These are phyloP conservation scores for Sclerotinia spermophila DNA, from an alignment of 2,329 filamentous ascomycete species.

Conservation along the genomic window DNA sequence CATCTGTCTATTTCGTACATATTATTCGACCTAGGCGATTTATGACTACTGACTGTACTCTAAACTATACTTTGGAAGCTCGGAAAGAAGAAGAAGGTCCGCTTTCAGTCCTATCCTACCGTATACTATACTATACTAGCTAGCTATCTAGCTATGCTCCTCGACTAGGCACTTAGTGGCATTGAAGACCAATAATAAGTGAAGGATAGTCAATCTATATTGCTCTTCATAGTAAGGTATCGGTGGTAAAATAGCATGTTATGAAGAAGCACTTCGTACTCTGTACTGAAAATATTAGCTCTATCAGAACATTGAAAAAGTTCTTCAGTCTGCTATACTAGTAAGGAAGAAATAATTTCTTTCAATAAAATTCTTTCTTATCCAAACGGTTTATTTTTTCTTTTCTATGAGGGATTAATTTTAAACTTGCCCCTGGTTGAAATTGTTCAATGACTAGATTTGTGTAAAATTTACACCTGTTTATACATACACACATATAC, in stretches of 20 bases:
- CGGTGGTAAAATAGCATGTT: neutral
- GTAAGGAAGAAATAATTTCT: constrained; percentile 1
- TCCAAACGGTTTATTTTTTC: neutral
- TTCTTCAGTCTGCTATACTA: neutral
- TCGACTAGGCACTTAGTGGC: neutral
- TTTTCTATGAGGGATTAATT: constrained; percentile 13
- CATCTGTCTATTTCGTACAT: neutral
- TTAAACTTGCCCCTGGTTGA: neutral
- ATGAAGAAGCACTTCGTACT: no score
- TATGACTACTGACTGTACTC: no score
- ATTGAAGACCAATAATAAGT: neutral
- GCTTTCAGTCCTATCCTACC: neutral
- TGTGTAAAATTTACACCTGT: neutral
- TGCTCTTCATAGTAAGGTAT: neutral
- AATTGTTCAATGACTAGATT: neutral
- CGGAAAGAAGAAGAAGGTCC: neutral
- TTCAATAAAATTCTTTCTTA: neutral
- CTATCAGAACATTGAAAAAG: neutral
- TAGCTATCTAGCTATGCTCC: neutral
- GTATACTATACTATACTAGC: neutral
- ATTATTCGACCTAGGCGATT: neutral
- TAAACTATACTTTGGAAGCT: no score
- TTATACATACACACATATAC: neutral
- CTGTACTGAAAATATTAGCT: neutral
- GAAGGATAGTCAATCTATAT: neutral